Evolutionary conservation across 1,284 basidiomycete species (phyloP), one percentile per base, ranked within the genome.

Genomic region (Ganoderma boninense): DNA sequence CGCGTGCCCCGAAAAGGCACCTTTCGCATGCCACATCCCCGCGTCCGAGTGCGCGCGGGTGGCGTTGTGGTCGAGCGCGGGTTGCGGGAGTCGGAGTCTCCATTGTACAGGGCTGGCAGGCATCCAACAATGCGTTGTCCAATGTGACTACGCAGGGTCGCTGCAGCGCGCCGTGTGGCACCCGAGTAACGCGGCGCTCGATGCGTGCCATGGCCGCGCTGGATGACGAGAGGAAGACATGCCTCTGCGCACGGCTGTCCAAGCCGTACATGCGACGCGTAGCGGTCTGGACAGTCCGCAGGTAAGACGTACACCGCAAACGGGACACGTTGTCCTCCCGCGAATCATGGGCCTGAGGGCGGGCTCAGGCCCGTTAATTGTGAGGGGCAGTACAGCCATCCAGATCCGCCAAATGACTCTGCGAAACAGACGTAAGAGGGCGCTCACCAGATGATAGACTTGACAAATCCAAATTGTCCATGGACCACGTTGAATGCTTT

Each of bases 181-280:
- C 49, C 63, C 63, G 11, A 56, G 16, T 40, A 64, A 16, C 46
- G 20, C 63, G 52, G 63, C 63, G 63, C 40, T 42, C 46, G 63
- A 56, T 54, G 52, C 20, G 13, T 40, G 63, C 35, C 20, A 49
- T 35, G 32, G n/a, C 46, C 44, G 62, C n/a, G 49, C 49, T 56
- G 29, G 38, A 38, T 56, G 63, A 35, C 26, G 46, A 64, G 52
- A 64, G 63, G 63, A 29, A 64, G 63, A 64, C 57, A 40, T 20
- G 32, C n/a, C 20, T 2, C 32, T 32, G 57, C 57, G 57, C 35
- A n/a, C 57, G n/a, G 35, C 57, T 60, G 13, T 57, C 29, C 16
- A 29, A 10, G 3, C 38, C 2, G 16, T 8, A 16, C 54, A 57
- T 14, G 4, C 26, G 14, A 6, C 29, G 29, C 29, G 6, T 18